Evolutionary conservation across 75 land plant genomes (phyloP).

Genomic region (Isoetes taiwanensis): DNA sequence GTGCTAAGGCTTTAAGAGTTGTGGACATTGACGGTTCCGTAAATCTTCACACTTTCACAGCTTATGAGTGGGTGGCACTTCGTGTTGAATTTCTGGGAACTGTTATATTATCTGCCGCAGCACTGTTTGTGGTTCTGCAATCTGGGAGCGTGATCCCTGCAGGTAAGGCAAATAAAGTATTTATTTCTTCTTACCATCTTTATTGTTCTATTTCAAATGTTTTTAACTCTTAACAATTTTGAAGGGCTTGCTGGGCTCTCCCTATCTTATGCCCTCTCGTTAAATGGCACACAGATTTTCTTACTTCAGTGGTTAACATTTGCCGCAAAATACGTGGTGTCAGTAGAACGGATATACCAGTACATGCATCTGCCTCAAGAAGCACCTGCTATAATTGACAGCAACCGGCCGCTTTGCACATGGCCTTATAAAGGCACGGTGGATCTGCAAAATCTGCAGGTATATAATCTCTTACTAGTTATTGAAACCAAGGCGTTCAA

Average conservation of each 20-base stretch:
- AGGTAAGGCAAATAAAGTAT: no score
- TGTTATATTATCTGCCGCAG: constrained; percentile 36
- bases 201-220: background rate
- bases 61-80: constrained; percentile 63
- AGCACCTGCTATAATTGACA: constrained; percentile 48
- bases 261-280: constrained; percentile 77
- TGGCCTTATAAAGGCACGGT: constrained; percentile 73
- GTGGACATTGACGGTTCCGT: constrained; percentile 49
- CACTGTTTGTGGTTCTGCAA: constrained; percentile 37
- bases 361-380: constrained; percentile 66
- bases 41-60: constrained; percentile 44
- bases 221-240: no score
- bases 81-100: constrained; percentile 53
- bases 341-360: constrained; percentile 76
- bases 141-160: constrained; percentile 42
- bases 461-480: no score
- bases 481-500: no score
- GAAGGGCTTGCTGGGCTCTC: constrained; percentile 90
- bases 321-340: constrained; percentile 54
- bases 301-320: constrained; percentile 53
- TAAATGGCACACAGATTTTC: constrained; percentile 42
- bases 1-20: constrained; percentile 26
- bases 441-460: constrained; percentile 58
- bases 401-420: constrained; percentile 30
- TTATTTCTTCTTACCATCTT: background rate